These are phyloP conservation scores for Brassica juncea DNA, from an alignment of 345 rosid genomes.

Conservation along the genomic window DNA sequence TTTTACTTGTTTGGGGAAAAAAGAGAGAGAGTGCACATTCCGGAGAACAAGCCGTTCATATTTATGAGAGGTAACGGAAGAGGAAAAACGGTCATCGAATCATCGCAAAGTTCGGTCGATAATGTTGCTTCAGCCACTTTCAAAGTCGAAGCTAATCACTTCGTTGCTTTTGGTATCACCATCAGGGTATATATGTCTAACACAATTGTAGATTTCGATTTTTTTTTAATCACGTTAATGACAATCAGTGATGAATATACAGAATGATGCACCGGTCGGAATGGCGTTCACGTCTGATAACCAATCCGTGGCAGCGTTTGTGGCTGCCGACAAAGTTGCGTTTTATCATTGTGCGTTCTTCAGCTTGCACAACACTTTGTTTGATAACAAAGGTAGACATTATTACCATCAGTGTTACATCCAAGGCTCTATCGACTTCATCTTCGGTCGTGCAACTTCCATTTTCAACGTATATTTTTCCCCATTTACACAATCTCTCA, in stretches of 20 bases:
- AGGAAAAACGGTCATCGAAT: constrained; percentile 66
- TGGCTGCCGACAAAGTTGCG: constrained; percentile 74
- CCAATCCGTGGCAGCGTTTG: constrained; percentile 90
- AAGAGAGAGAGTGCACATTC: constrained; percentile 78
- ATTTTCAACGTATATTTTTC: constrained; percentile 50
- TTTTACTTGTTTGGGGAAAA: not conserved
- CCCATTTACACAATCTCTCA: not conserved
- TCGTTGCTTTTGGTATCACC: constrained; percentile 80
- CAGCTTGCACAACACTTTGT: constrained; percentile 89
- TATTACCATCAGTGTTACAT: constrained; percentile 78
- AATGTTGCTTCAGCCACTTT: constrained; percentile 83
- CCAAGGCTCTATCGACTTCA: constrained; percentile 93
- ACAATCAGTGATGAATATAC: constrained; percentile 9
- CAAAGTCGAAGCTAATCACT: constrained; percentile 60
- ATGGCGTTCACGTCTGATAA: constrained; percentile 90
- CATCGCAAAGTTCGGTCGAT: constrained; percentile 56
- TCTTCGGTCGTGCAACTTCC: constrained; percentile 88
- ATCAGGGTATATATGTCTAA: constrained; percentile 58
- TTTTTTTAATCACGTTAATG: not conserved
- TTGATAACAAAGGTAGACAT: constrained; percentile 94
- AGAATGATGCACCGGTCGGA: constrained; percentile 93
- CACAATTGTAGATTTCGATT: not conserved
- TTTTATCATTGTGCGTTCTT: constrained; percentile 88
- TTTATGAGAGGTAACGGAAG: constrained; percentile 95
- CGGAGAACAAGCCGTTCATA: constrained; percentile 67